Evolutionary conservation across 1,284 basidiomycete genomes (phyloP).

Genomic region (Irpex rosettiformis): DNA sequence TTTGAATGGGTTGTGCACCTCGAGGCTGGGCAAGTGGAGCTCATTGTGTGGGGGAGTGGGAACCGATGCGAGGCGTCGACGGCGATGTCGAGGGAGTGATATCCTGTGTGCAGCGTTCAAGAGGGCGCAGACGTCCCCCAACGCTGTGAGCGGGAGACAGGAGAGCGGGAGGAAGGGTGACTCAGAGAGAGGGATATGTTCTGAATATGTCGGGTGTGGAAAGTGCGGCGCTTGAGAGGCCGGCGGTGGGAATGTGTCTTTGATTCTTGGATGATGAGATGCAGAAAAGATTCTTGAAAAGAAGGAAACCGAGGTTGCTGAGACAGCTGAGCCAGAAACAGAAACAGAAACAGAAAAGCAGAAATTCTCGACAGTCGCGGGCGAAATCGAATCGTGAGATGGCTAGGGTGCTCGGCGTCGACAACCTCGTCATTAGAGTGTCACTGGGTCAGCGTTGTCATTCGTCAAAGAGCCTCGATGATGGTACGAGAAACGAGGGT

Average conservation of each 20-base stretch:
- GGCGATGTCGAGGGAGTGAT: background rate
- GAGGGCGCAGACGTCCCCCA: background rate
- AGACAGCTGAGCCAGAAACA: background rate
- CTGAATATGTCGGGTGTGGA: background rate
- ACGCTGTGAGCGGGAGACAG: background rate
- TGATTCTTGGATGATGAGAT: background rate
- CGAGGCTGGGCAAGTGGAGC: constrained; percentile 3
- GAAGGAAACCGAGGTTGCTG: background rate
- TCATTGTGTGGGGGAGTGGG: background rate
- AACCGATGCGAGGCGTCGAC: background rate
- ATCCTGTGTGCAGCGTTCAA: background rate
- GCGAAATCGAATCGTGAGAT: background rate
- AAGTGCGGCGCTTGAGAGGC: constrained; percentile 1
- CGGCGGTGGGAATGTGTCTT: background rate
- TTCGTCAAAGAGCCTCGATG: background rate
- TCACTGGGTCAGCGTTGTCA: background rate
- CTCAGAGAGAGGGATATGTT: background rate
- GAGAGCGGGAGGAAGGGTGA: background rate
- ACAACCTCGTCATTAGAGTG: no score
- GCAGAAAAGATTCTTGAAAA: background rate
- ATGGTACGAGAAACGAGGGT: background rate
- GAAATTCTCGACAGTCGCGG: background rate
- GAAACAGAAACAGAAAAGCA: background rate
- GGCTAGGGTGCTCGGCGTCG: no score
- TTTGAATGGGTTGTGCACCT: background rate